Conservation (phyloP, 306 rosid species). For the Purshia tridentata region DNA sequence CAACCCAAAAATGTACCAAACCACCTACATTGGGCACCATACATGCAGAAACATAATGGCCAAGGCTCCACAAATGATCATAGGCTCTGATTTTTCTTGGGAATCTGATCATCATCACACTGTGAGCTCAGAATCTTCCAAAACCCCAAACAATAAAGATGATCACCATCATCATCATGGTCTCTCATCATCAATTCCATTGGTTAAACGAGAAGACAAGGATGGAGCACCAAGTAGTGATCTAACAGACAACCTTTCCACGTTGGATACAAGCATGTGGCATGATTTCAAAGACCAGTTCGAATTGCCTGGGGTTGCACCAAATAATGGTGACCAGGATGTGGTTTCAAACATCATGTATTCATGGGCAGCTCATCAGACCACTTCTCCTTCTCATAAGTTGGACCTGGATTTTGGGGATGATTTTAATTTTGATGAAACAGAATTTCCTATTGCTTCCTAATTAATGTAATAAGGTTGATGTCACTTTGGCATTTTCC, state of each 20-base stretch:
- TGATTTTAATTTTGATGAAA: slow-evolving; percentile 33
- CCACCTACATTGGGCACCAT: slow-evolving; percentile 70
- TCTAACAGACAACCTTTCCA: slow-evolving; percentile 22
- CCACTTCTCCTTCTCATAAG: too few relatives aligned
- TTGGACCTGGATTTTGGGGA: slow-evolving; percentile 34
- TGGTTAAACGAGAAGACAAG: slow-evolving; percentile 30
- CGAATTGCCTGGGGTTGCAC: slow-evolving; percentile 33
- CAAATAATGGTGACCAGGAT: slow-evolving; percentile 13
- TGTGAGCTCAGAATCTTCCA: slow-evolving; percentile 21
- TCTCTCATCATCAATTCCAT: neutral
- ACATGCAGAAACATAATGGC: slow-evolving; percentile 47
- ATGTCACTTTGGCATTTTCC: neutral
- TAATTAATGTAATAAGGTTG: neutral
- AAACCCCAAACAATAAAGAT: neutral
- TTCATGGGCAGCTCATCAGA: neutral
- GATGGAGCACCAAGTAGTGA: slow-evolving; percentile 35
- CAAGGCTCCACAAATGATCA: slow-evolving; percentile 44
- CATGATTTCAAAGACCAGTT: slow-evolving; percentile 46
- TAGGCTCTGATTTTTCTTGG: slow-evolving; percentile 24
- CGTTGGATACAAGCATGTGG: slow-evolving; percentile 46
- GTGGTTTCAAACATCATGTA: slow-evolving; percentile 32
- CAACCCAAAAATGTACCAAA: slow-evolving; percentile 44
- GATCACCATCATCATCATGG: neutral
- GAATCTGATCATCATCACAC: slow-evolving; percentile 24
- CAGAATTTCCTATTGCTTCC: slow-evolving; percentile 14